Base-by-base conservation (phyloP, 2,329 filamentous ascomycete species). In the Juglanconis juglandina region DNA sequence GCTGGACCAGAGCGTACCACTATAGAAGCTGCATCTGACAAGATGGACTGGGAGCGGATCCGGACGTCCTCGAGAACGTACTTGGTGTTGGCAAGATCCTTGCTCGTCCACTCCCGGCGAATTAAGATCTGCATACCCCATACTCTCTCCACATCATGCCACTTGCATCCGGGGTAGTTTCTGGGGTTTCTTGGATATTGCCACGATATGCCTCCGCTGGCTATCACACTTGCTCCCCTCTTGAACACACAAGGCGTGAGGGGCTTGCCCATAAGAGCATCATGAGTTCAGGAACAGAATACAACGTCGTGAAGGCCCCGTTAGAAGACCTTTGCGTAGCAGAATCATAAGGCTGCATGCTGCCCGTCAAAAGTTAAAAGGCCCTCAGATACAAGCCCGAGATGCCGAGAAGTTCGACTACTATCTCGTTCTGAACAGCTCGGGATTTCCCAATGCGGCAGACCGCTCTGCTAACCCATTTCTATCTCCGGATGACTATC, bases 371-470 rank as follows among this genome's bases (percentile, higher is more conserved):
- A 11, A 13, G 9, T 17, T 8, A 17, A 24, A 24, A 24, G 24
- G 24, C 24, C 24, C 24, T 24, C 24, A 39, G 8, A 39, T 39
- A 39, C 7, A 39, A 39, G 7, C 35, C 32, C 14, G 34, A 33
- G 13, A 35, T 32, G 42, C 46, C 46, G 55, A 34, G 46, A 4
- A n/a, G 35, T 34, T 37, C 30, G 13, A 24, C 24, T 24, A 24
- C 24, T 2, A 24, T 24, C 24, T 24, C 24, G 24, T 24, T 24
- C 24, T 24, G 24, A 2, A 6, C 32, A 10, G 4, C 56, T 33
- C 56, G 56, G 60, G 4, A 42, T 52, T 34, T 32, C 56, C 35
- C 11, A 13, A 52, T 53, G n/a, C n/a, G 44, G 60, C 32, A 55
- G 32, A 30, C 56, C 56, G 52, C 10, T 30, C 8, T 8, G 10